These are phyloP conservation scores for Claviceps cyperi DNA, from an alignment of 2,329 filamentous ascomycete genomes.

Conservation along the genomic window DNA sequence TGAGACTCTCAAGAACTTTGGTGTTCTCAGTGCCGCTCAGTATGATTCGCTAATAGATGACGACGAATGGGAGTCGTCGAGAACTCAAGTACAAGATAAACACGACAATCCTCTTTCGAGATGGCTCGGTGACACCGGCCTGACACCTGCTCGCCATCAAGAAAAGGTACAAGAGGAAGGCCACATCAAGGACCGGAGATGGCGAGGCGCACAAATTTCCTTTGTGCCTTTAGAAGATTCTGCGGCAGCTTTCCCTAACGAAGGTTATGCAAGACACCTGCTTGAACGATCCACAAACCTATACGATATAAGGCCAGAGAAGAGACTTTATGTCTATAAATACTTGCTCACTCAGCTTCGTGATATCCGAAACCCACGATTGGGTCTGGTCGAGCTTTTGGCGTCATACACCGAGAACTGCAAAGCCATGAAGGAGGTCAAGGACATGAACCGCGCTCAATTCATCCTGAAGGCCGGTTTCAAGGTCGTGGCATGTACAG, in stretches of 20 bases:
- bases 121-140: conserved; percentile 9
- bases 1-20: conserved; percentile 35
- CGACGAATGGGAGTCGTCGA: conserved; percentile 20
- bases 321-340: conserved; percentile 1
- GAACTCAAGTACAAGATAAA: neutral
- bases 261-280: neutral
- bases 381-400: conserved; percentile 22
- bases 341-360: conserved; percentile 1
- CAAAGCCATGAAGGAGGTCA: conserved; percentile 38
- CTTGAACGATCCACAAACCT: neutral
- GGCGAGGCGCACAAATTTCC: conserved; percentile 22
- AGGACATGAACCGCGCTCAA: conserved; percentile 41
- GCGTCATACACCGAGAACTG: conserved; percentile 34
- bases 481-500: conserved; percentile 52
- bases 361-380: neutral
- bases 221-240: neutral
- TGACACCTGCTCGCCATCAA: neutral
- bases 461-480: conserved; percentile 23
- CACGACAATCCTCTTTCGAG: neutral
- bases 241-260: neutral
- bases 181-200: neutral
- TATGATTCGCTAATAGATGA: conserved; percentile 43
- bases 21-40: conserved; percentile 49
- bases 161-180: neutral
- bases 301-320: conserved; percentile 2